Evolutionary conservation across 2,329 filamentous ascomycete genomes (phyloP), one percentile per base, ranked within the genome.

Genomic region (Alternaria alternata): DNA sequence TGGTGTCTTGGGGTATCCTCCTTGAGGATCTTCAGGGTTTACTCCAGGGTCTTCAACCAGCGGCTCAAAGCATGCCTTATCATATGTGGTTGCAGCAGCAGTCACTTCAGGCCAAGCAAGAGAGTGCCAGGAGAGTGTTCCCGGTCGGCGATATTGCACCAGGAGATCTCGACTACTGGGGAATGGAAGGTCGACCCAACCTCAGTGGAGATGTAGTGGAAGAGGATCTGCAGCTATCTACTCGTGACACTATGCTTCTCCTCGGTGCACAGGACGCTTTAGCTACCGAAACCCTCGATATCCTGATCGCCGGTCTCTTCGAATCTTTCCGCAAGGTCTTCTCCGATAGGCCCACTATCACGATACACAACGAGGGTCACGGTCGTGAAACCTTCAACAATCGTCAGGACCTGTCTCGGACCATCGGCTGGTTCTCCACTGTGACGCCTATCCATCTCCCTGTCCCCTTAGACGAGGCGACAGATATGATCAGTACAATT

Each of bases 341-440:
- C 59, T 65, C 69, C 0, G 79, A 82, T 46, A 74, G 82, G 9
- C 32, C 71, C 1, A 63, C 79, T 1, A 78, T 82, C 4, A 76
- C 79, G 0, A 79, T 84, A 43, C 81, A 81, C 63, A 84, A 83
- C 26, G 82, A 84, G 68, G 81, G 82, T 0, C 82, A 84, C 47
- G 82, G 82, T 7, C 73, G 82, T 39, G 82, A 84, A 64, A 72
- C 79, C 0, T 84, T 82, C 76, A 77, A 82, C 51, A 49, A 75
- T 0, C 75, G 75, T 2, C 79, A 84, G 48, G 83, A 85, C 48
- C 76, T 84, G 5, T 82, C 82, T 3, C 77, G 81, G 6, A 85
- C 83, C 1, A 77, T 84, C 2, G 83, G 83, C 7, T 85, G 83
- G 83, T 85, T 84, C 59, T 84, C 83, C 0, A 81, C 81, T 7